Conservation (phyloP, 768 basidiomycete species). For the Mycena galopus region DNA sequence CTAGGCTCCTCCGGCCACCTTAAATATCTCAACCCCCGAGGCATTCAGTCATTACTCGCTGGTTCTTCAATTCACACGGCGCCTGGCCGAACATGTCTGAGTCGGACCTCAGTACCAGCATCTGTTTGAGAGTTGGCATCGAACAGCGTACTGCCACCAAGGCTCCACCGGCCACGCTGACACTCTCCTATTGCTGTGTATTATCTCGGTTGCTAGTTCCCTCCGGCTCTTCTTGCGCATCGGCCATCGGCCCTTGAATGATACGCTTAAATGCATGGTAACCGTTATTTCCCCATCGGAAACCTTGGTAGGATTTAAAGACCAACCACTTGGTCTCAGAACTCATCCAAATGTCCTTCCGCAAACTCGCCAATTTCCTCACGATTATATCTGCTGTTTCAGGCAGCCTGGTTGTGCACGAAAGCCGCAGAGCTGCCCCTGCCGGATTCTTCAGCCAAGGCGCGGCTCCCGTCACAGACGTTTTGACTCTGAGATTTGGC, state of each 20-base stretch:
- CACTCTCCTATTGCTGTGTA: conserved; percentile 17
- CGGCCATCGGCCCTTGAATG: conserved; percentile 13
- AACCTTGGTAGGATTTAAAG: conserved; percentile 10
- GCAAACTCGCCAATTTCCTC: conserved; percentile 17
- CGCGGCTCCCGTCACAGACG: conserved; percentile 11
- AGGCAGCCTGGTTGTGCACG: conserved; percentile 20
- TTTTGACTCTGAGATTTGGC: conserved; percentile 23
- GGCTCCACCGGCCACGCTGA: conserved; percentile 18
- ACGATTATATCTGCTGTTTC: conserved; percentile 17
- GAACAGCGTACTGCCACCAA: conserved; percentile 9
- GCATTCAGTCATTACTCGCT: conserved; percentile 8
- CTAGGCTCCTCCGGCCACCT: no score
- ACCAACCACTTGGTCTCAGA: conserved; percentile 9
- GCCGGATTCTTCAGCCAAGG: conserved; percentile 19
- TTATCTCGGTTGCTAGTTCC: conserved; percentile 5
- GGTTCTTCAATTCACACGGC: conserved; percentile 5
- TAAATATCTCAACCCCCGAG: neutral
- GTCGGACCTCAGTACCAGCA: conserved; percentile 6
- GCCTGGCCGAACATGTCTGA: neutral
- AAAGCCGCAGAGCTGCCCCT: conserved; percentile 21
- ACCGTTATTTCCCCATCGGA: conserved; percentile 18
- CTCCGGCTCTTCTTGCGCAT: conserved; percentile 14
- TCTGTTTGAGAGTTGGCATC: conserved; percentile 15
- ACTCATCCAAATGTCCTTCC: conserved; percentile 9
- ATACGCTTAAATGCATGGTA: conserved; percentile 10